phyloP scores from a whole-genome alignment of 176 grass and related monocot species.

The Alloteropsis semialata region DNA sequence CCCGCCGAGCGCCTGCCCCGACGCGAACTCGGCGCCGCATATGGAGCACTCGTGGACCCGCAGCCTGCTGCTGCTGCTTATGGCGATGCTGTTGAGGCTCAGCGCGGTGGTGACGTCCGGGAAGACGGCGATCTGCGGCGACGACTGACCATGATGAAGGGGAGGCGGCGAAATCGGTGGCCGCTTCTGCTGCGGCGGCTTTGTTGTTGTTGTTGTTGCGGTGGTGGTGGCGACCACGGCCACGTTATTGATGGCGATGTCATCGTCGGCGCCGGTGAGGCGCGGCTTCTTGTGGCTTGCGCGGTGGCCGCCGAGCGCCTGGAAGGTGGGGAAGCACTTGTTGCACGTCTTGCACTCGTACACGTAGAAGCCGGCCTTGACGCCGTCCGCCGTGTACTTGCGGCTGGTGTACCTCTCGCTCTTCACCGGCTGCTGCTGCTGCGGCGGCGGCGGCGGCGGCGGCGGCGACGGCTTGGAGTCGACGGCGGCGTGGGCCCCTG shows the following conservation, averaged over 20 bases:
- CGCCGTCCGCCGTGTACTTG: slow-evolving; percentile 31
- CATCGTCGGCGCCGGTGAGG: slow-evolving; percentile 4
- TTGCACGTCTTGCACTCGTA: slow-evolving; percentile 81
- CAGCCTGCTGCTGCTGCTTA: background rate
- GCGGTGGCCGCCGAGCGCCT: slow-evolving; percentile 90
- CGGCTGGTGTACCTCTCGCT: slow-evolving; percentile 47
- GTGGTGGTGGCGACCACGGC: background rate
- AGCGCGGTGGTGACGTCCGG: slow-evolving; percentile 32
- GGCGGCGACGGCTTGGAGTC: slow-evolving; percentile 24
- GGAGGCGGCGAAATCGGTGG: slow-evolving; percentile 6
- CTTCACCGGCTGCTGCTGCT: background rate
- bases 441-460: background rate
- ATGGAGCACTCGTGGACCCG: slow-evolving; percentile 67
- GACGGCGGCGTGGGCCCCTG: background rate
- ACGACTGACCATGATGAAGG: background rate
- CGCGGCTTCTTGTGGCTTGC: slow-evolving; percentile 94
- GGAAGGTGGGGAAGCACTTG: slow-evolving; percentile 82
- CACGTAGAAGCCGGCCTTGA: slow-evolving; percentile 32
- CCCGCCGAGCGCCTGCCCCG: slow-evolving; percentile 88
- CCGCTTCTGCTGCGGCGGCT: background rate
- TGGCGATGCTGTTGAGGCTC: slow-evolving; percentile 12
- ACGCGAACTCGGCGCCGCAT: slow-evolving; percentile 64
- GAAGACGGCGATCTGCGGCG: background rate
- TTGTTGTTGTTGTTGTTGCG: too few relatives aligned
- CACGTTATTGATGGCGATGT: background rate